A percentile compares a stretch with the other conserved stretches of the same genome.
These are phyloP conservation scores for Pseudohyphozyma bogoriensis DNA, from an alignment of 768 basidiomycete genomes.

Conservation along the genomic window DNA sequence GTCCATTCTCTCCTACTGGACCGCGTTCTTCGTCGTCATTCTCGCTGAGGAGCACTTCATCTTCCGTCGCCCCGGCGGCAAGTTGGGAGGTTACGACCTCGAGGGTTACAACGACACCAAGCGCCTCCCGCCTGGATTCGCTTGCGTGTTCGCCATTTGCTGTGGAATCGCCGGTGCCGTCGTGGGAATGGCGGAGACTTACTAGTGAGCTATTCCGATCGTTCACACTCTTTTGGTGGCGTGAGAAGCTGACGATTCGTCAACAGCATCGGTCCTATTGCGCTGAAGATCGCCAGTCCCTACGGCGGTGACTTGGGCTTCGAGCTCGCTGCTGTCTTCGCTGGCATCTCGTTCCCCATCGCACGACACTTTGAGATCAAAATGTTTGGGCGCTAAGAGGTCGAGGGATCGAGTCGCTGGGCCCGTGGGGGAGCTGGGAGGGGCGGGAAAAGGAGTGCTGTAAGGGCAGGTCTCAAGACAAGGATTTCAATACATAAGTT, in stretches of 20 bases:
- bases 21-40: slow-evolving; percentile 45
- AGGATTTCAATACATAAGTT: no score
- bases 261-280: neutral
- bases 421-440: no score
- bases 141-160: slow-evolving; percentile 39
- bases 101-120: slow-evolving; percentile 37
- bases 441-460: no score
- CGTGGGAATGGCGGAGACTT: slow-evolving; percentile 39
- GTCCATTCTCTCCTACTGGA: slow-evolving; percentile 46
- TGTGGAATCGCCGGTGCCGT: slow-evolving; percentile 42
- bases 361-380: slow-evolving; percentile 47
- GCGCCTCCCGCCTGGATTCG: slow-evolving; percentile 40
- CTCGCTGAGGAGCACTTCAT: slow-evolving; percentile 49
- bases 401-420: neutral
- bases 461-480: no score
- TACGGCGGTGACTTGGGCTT: slow-evolving; percentile 21
- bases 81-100: slow-evolving; percentile 39
- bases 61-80: slow-evolving; percentile 41
- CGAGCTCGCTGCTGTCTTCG: slow-evolving; percentile 44
- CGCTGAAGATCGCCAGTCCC: neutral
- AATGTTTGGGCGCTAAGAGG: slow-evolving; percentile 26
- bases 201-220: slow-evolving; percentile 13
- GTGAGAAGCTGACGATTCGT: no score
- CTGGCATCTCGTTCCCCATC: slow-evolving; percentile 46
- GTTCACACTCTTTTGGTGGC: no score